phyloP scores from a whole-genome alignment of 2,329 filamentous ascomycete species.

The Aureobasidium sp. region DNA sequence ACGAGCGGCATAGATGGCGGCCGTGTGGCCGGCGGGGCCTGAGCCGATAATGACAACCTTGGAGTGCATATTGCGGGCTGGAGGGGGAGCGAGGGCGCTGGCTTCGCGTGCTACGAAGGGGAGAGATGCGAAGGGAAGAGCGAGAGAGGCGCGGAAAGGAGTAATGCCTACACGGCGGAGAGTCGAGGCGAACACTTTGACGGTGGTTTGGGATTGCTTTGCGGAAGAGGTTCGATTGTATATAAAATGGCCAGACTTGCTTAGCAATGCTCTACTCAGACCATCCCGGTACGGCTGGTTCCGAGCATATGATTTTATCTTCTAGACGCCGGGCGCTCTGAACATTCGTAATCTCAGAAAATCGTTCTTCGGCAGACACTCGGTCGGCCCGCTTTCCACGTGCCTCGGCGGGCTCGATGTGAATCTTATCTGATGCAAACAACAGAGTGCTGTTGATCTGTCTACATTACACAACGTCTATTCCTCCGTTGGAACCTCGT shows the following conservation, averaged over 20 bases:
- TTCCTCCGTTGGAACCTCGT: not conserved
- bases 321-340: not conserved
- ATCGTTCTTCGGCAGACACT: not conserved
- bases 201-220: constrained; percentile 36
- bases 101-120: constrained; percentile 21
- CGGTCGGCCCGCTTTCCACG: too few relatives aligned
- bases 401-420: not conserved
- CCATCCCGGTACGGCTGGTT: constrained; percentile 10
- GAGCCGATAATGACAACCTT: constrained; percentile 78
- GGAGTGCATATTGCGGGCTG: constrained; percentile 70
- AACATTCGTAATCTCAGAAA: not conserved
- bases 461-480: not conserved
- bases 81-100: constrained; percentile 25
- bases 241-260: constrained; percentile 4
- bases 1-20: constrained; percentile 89
- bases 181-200: constrained; percentile 87
- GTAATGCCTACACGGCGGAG: constrained; percentile 58
- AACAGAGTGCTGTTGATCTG: too few relatives aligned
- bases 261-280: constrained; percentile 14
- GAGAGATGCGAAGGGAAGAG: constrained; percentile 45
- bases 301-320: constrained; percentile 2
- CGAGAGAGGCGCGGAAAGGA: constrained; percentile 64
- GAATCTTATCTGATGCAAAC: not conserved
- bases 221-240: not conserved
- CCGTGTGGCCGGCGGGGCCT: constrained; percentile 94